phyloP scores from a whole-genome alignment of 1,284 basidiomycete genomes.

The Takashimella tepidaria region DNA sequence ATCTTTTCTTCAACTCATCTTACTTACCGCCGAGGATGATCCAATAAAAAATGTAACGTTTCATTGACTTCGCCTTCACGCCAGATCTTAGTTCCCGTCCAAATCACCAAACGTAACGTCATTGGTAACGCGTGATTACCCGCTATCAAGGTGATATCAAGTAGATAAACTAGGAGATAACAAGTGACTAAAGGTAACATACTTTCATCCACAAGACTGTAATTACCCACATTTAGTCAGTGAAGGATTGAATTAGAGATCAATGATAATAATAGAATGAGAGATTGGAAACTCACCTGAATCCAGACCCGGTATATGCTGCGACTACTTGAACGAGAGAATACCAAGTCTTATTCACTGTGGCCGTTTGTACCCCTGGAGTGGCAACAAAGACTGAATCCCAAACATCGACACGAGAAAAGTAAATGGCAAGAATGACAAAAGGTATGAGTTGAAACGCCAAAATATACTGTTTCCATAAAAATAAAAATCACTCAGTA shows the following conservation, averaged over 20 bases:
- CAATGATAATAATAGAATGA: too few species aligned
- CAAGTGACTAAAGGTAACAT: constrained; percentile 75
- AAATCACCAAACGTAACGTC: constrained; percentile 61
- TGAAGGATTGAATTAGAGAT: too few species aligned
- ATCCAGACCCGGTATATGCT: constrained; percentile 28
- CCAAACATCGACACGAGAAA: constrained; percentile 46
- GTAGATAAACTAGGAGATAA: constrained; percentile 60
- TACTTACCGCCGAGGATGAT: constrained; percentile 62
- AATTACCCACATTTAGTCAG: too few species aligned
- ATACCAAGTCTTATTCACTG: constrained; percentile 31
- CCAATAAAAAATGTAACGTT: constrained; percentile 84
- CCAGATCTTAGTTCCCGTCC: constrained; percentile 8
- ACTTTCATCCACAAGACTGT: constrained; percentile 77
- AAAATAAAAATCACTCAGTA: constrained; percentile 22
- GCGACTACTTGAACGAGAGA: constrained; percentile 24
- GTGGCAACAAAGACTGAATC: constrained; percentile 17
- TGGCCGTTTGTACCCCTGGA: constrained; percentile 17
- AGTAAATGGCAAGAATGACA: constrained; percentile 70
- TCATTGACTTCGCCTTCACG: constrained; percentile 55
- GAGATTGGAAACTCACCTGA: constrained; percentile 32
- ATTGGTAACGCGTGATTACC: not conserved
- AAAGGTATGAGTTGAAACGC: constrained; percentile 62
- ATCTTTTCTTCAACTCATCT: too few species aligned
- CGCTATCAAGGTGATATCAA: constrained; percentile 55
- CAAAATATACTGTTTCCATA: constrained; percentile 63